phyloP scores from a whole-genome alignment of 2,329 filamentous ascomycete genomes.

The Diplodia corticola region DNA sequence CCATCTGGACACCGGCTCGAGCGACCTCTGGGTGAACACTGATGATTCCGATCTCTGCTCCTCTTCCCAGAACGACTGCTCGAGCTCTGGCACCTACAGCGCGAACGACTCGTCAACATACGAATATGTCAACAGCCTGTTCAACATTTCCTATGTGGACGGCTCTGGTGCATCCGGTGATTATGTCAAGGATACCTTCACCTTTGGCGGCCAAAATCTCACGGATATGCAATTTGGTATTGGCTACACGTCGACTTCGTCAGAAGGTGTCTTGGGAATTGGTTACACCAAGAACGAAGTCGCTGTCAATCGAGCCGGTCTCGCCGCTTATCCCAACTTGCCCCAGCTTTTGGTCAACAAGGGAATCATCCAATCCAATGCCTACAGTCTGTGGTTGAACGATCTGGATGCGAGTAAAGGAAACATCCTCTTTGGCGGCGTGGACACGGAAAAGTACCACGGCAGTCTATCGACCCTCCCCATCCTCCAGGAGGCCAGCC shows the following conservation, averaged over 20 bases:
- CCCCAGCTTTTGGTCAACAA: slow-evolving; percentile 64
- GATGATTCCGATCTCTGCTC: slow-evolving; percentile 61
- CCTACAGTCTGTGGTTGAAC: slow-evolving; percentile 68
- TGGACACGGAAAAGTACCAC: slow-evolving; percentile 72
- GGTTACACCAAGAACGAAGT: slow-evolving; percentile 81
- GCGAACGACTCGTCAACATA: slow-evolving; percentile 76
- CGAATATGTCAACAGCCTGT: slow-evolving; percentile 68
- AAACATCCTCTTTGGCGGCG: slow-evolving; percentile 76
- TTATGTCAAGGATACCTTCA: slow-evolving; percentile 74
- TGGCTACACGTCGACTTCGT: slow-evolving; percentile 62
- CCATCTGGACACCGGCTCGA: slow-evolving; percentile 64
- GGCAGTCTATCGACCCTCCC: slow-evolving; percentile 64
- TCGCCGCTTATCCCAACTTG: slow-evolving; percentile 58
- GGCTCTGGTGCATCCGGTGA: slow-evolving; percentile 75
- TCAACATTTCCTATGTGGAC: slow-evolving; percentile 88
- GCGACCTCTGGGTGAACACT: slow-evolving; percentile 68
- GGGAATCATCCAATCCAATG: slow-evolving; percentile 61
- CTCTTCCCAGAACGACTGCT: slow-evolving; percentile 53
- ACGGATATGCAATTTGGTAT: slow-evolving; percentile 69
- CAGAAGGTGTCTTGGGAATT: slow-evolving; percentile 78
- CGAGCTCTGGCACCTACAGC: slow-evolving; percentile 64
- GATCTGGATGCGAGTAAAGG: slow-evolving; percentile 64
- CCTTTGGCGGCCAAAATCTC: slow-evolving; percentile 57
- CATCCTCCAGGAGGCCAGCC: slow-evolving; percentile 51
- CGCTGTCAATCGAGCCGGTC: slow-evolving; percentile 60